Conservation (phyloP, 495 filamentous ascomycete genomes). For the Penicillium canariense region DNA sequence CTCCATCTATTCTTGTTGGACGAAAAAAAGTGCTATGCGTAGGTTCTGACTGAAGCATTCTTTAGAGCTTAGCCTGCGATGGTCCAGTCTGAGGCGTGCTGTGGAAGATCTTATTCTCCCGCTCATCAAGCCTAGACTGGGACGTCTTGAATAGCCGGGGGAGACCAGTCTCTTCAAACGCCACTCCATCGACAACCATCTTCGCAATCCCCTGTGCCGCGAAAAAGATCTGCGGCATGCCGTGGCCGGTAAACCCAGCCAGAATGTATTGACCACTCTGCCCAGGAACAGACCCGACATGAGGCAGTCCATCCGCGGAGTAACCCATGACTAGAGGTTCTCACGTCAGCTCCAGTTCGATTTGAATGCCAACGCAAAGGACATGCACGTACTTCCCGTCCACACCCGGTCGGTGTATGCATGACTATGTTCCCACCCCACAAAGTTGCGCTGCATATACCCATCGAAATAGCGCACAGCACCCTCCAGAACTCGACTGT, state of each 20-base stretch:
- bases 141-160: slow-evolving; percentile 41
- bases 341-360: slow-evolving; percentile 1
- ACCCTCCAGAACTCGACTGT: slow-evolving; percentile 41
- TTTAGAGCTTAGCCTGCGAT: slow-evolving; percentile 12
- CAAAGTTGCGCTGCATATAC: slow-evolving; percentile 48
- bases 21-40: no score
- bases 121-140: slow-evolving; percentile 26
- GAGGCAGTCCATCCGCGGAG: slow-evolving; percentile 41
- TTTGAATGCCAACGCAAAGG: not conserved
- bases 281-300: slow-evolving; percentile 44
- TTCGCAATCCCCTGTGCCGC: slow-evolving; percentile 43
- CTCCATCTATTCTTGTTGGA: no score
- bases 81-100: not conserved
- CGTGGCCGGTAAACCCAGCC: slow-evolving; percentile 51
- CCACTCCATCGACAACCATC: slow-evolving; percentile 35
- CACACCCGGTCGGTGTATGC: slow-evolving; percentile 47
- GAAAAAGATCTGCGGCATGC: slow-evolving; percentile 50
- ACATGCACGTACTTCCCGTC: slow-evolving; percentile 48
- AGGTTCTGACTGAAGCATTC: no score
- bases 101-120: slow-evolving; percentile 20
- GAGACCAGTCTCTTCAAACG: slow-evolving; percentile 39
- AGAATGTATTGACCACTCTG: slow-evolving; percentile 41
- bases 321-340: slow-evolving; percentile 36
- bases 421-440: slow-evolving; percentile 48
- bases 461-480: slow-evolving; percentile 45